Evolutionary conservation across 2,329 filamentous ascomycete species (phyloP), one percentile per base, ranked within the genome.

Genomic region (Coniochaeta ligniaria): DNA sequence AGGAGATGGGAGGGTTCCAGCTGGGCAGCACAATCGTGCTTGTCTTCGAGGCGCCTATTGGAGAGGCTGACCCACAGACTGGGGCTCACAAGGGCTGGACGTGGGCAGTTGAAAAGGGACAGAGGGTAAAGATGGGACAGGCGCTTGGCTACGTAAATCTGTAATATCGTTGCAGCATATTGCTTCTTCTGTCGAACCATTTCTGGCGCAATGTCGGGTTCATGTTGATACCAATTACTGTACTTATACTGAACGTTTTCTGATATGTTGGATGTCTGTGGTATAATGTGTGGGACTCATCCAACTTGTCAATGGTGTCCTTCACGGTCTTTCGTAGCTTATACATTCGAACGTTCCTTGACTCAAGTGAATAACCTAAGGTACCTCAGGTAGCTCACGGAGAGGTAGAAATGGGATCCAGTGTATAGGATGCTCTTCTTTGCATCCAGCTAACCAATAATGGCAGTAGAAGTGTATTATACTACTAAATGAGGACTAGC

Each of bases 1-100:
- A 98, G 71, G 95, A 99, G 75, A 98, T 99, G 92, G 95, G 95
- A 60, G 96, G 95, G 0, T 99, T 99, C 77, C 92, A 96, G 78
- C 81, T 99, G 3, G 95, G 95, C 22, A 96, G 92, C 73, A 96
- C 94, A 1, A 88, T 99, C 66, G 95, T 99, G 43, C 80, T 99
- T 59, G 92, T 99, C 0, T 99, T 99, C 71, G 96, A 99, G 76
- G 95, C 95, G 14, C 95, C 95, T 0, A 85, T 87, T 60, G 83
- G 86, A 1, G 86, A 83, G 73, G 80, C 79, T 60, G 76, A 74
- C 8, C 78, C 77, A 35, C 80, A 78, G 22, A 80, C 79, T 1
- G 77, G 81, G 58, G 76, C 82, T 59, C 84, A 80, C 61, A 84
- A 83, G 16, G 92, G 92, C 0, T 98, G 92, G 84, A 84, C 81